Conservation (phyloP, 192 early-diverging fungal species). For the Podila clonocystis region DNA sequence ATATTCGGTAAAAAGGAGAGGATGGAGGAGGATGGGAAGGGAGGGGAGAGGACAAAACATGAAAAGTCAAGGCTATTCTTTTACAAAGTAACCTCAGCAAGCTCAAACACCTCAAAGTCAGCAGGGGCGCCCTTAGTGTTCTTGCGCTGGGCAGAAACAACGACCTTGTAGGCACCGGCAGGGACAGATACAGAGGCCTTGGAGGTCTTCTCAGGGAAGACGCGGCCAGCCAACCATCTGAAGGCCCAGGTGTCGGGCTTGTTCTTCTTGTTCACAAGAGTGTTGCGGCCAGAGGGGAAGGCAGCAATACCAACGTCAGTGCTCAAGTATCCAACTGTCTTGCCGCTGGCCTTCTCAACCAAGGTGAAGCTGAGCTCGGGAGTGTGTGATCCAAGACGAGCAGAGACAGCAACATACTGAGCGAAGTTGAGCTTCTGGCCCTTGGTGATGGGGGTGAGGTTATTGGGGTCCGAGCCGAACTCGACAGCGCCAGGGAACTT, state of each 20-base stretch:
- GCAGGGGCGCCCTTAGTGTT: background rate
- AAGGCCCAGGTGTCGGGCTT: background rate
- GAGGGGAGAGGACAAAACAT: background rate
- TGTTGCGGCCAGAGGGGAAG: background rate
- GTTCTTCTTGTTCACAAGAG: background rate
- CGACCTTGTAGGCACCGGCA: background rate
- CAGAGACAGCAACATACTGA: background rate
- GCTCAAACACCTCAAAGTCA: background rate
- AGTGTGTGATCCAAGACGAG: background rate
- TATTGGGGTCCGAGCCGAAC: background rate
- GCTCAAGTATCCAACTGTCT: background rate
- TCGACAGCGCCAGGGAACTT: background rate
- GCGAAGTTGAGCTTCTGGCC: background rate
- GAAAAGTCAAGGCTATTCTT: slow-evolving; percentile 56
- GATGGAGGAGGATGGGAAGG: background rate
- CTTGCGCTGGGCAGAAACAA: background rate
- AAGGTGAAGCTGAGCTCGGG: background rate
- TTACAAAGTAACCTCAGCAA: background rate
- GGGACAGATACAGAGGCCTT: background rate
- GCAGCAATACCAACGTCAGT: background rate
- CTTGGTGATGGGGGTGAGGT: background rate
- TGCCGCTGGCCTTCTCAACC: slow-evolving; percentile 26
- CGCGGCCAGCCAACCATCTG: background rate
- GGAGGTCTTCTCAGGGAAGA: background rate
- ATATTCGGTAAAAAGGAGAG: background rate